Conservation (phyloP, 805 yeast genomes). For the Pichia eremophila region DNA sequence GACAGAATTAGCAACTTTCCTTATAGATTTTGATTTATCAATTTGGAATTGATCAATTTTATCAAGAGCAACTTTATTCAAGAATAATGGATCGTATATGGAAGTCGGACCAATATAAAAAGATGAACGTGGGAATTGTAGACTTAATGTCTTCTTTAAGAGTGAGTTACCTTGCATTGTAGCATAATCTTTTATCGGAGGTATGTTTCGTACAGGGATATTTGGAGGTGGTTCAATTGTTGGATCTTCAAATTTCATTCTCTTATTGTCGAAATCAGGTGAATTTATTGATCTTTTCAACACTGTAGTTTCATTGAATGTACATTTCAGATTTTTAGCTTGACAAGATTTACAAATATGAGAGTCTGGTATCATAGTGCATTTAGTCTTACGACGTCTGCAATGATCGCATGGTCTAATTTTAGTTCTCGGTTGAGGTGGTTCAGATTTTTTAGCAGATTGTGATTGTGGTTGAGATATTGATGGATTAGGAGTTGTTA, state of each 20-base stretch:
- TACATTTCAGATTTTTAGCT: conserved; percentile 61
- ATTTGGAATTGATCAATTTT: conserved; percentile 76
- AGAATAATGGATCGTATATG: conserved; percentile 61
- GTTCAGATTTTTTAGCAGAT: conserved; percentile 14
- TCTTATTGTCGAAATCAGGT: conserved; percentile 17
- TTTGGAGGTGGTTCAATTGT: conserved; percentile 30
- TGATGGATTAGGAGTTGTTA: neutral
- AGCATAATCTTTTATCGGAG: conserved; percentile 62
- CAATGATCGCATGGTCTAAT: conserved; percentile 79
- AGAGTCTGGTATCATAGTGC: conserved; percentile 58
- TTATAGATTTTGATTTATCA: conserved; percentile 51
- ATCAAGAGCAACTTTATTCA: conserved; percentile 55
- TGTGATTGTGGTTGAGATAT: no score
- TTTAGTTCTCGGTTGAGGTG: conserved; percentile 32
- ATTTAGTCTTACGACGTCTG: conserved; percentile 67
- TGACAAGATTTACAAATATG: conserved; percentile 71
- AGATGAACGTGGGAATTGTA: conserved; percentile 85
- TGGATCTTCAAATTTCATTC: conserved; percentile 27
- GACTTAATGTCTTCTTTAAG: conserved; percentile 57
- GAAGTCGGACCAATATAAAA: conserved; percentile 87
- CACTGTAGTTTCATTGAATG: conserved; percentile 52
- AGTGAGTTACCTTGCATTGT: conserved; percentile 53
- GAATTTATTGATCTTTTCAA: conserved; percentile 30
- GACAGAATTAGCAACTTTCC: conserved; percentile 70
- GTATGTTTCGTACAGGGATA: conserved; percentile 38